These are phyloP conservation scores for Pisolithus tinctorius DNA, from an alignment of 768 basidiomycete genomes.

Conservation along the genomic window DNA sequence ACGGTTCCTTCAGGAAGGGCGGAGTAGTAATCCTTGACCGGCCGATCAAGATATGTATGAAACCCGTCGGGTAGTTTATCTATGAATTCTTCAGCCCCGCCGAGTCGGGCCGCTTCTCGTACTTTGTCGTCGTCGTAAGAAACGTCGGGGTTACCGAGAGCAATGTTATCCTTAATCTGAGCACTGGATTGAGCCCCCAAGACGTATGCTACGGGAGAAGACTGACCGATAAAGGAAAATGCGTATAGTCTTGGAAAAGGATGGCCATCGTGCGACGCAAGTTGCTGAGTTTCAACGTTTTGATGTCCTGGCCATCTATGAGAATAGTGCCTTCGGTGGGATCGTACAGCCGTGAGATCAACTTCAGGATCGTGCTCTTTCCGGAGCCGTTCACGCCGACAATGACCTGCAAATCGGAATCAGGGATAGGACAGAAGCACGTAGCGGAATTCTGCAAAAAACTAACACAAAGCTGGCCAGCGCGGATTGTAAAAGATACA, in stretches of 20 bases:
- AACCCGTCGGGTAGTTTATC: slow-evolving; percentile 58
- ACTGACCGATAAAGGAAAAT: slow-evolving; percentile 70
- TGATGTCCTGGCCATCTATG: slow-evolving; percentile 57
- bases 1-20: slow-evolving; percentile 57
- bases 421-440: neutral
- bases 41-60: slow-evolving; percentile 66
- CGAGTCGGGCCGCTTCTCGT: slow-evolving; percentile 58
- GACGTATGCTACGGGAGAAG: neutral
- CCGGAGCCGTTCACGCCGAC: slow-evolving; percentile 77
- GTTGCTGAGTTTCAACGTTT: slow-evolving; percentile 53
- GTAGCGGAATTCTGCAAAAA: neutral
- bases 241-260: slow-evolving; percentile 77
- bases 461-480: slow-evolving; percentile 70
- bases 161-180: slow-evolving; percentile 75
- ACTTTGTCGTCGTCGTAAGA: slow-evolving; percentile 50
- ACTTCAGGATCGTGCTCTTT: slow-evolving; percentile 75
- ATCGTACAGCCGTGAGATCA: slow-evolving; percentile 67
- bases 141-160: slow-evolving; percentile 58
- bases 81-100: slow-evolving; percentile 63
- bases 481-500: slow-evolving; percentile 62
- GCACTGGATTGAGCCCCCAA: neutral
- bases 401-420: slow-evolving; percentile 43
- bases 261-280: slow-evolving; percentile 63
- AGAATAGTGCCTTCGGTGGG: slow-evolving; percentile 61
- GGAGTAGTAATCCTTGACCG: slow-evolving; percentile 65